Base-by-base conservation (phyloP, 2,329 filamentous ascomycete genomes). In the Diplodia corticola region DNA sequence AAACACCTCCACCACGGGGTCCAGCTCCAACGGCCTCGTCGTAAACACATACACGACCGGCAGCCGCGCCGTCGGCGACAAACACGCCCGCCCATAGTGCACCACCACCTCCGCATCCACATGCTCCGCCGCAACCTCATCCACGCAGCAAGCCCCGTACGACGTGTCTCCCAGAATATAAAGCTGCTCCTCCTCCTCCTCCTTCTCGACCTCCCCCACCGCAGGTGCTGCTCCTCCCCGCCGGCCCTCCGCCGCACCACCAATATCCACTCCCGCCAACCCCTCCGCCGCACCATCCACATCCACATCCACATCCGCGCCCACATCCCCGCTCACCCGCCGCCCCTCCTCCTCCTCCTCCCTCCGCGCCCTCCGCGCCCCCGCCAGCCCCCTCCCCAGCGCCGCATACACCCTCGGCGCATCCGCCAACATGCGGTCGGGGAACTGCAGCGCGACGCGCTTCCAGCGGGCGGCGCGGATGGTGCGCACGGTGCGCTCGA, bases 51-150 rank as follows among this genome's bases (percentile, higher is more conserved):
- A 93, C 59, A 97, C 87, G 24, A 97, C 93, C 0, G 94, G 93
- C 63, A 98, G 80, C 65, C 93, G 84, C 12, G 91, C 91, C 0
- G 94, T 96, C 0, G 94, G 94, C 7, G 93, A 97, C 26, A 99
- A 83, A 74, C 95, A 99, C 0, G 94, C 90, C 63, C 95, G 85
- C 3, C 95, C 95, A 72, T 98, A 99, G 76, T 99, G 95, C 15
- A 99, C 89, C 1, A 98, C 91, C 0, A 93, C 91, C 68, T 98
- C 90, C 6, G 95, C 93, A 72, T 92, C 86, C 17, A 92, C 90
- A 76, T 99, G 95, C 77, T 99, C 93, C 2, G 95, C 95, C 0
- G 95, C 95, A 48, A 98, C 89, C 80, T 99, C 95, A 74, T 99
- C 95, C 20, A 98, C 93, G 74, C 95, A 99, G 80, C 95, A 99